These are phyloP conservation scores for Lagerstroemia speciosa DNA, from an alignment of 345 rosid species.

Conservation along the genomic window DNA sequence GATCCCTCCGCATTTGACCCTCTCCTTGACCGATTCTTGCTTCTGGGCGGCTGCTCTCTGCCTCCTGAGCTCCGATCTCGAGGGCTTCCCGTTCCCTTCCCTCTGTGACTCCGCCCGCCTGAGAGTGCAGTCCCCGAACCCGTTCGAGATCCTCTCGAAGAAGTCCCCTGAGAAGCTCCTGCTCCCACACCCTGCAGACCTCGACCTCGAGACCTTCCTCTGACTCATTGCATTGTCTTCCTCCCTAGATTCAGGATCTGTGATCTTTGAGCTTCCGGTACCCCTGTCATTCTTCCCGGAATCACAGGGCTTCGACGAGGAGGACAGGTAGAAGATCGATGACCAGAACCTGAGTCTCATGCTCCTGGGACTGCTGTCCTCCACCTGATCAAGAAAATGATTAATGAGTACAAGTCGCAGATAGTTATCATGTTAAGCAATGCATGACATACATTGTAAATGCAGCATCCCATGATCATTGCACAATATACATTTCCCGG, in stretches of 20 bases:
- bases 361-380: conserved; percentile 14
- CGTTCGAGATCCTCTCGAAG: conserved; percentile 91
- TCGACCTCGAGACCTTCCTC: conserved; percentile 73
- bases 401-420: neutral
- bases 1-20: conserved; percentile 86
- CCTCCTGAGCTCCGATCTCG: conserved; percentile 6
- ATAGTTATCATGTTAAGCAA: neutral
- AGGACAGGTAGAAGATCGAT: conserved; percentile 51
- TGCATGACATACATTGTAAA: neutral
- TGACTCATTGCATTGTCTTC: conserved; percentile 2
- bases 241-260: neutral
- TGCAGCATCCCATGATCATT: neutral
- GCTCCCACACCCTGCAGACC: conserved; percentile 99
- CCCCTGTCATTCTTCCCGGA: conserved; percentile 28
- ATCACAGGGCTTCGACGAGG: conserved; percentile 26
- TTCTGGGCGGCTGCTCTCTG: conserved; percentile 4
- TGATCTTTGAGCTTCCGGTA: neutral
- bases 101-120: conserved; percentile 94
- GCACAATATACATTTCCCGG: no score
- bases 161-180: conserved; percentile 96
- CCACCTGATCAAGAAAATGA: neutral
- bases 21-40: conserved; percentile 40
- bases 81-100: conserved; percentile 46
- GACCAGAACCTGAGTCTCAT: conserved; percentile 82
- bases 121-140: conserved; percentile 92